Conservation (phyloP, 257 asterid genomes). For the Nyctanthes arbortristis region DNA sequence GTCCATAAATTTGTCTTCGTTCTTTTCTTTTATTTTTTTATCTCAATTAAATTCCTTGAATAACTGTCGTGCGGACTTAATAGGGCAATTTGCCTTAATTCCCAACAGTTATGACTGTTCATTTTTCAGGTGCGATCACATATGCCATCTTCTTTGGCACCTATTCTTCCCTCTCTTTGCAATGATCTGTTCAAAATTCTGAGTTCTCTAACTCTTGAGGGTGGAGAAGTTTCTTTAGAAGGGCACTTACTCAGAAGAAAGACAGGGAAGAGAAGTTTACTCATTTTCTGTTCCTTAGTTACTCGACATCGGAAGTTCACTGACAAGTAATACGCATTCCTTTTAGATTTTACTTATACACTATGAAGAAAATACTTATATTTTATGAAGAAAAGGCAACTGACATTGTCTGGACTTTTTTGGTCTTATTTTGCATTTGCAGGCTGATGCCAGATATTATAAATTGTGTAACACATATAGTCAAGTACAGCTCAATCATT, state of each 20-base stretch:
- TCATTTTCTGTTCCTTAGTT: conserved; percentile 40
- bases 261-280: conserved; percentile 45
- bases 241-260: conserved; percentile 30
- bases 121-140: conserved; percentile 45
- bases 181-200: conserved; percentile 34
- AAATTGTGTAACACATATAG: conserved; percentile 31
- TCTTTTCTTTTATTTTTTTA: too few species aligned
- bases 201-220: conserved; percentile 37
- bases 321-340: conserved; percentile 34
- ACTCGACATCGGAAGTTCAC: conserved; percentile 44
- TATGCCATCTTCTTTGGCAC: conserved; percentile 47
- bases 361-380: too few species aligned
- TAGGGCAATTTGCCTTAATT: too few species aligned
- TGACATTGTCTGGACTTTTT: conserved; percentile 4
- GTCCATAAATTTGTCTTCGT: too few species aligned
- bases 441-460: conserved; percentile 42
- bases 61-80: too few species aligned
- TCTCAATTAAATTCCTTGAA: too few species aligned
- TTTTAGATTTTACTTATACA: conserved; percentile 10
- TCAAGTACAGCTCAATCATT: conserved; percentile 31
- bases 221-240: conserved; percentile 22
- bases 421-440: conserved; percentile 21
- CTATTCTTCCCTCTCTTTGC: conserved; percentile 40
- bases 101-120: too few species aligned
- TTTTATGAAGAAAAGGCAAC: background rate